These are phyloP conservation scores for Triticum timopheevii DNA, from an alignment of 176 grass and related monocot genomes.

Conservation along the genomic window DNA sequence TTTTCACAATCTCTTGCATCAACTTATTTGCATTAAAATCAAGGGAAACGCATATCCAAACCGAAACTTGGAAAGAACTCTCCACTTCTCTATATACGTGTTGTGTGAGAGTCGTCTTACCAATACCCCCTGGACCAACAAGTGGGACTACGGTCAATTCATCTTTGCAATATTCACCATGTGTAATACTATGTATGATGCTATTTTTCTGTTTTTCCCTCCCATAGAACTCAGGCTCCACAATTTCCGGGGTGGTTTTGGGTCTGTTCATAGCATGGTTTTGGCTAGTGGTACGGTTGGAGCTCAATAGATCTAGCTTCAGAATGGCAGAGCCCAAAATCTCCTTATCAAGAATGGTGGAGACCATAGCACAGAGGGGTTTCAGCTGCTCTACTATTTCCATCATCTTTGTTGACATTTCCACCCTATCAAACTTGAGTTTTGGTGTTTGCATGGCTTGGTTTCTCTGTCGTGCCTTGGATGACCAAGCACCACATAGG, in stretches of 20 bases:
- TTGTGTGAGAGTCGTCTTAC: conserved; percentile 47
- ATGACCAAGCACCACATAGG: neutral
- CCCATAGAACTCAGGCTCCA: conserved; percentile 17
- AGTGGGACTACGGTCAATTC: conserved; percentile 23
- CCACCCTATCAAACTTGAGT: neutral
- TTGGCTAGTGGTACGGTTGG: neutral
- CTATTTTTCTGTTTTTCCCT: neutral
- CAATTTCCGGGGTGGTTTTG: neutral
- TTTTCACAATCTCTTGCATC: neutral
- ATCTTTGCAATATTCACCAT: neutral
- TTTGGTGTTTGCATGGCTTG: neutral
- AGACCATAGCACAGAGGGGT: neutral
- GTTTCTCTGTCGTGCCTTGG: neutral
- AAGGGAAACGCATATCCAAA: conserved; percentile 37
- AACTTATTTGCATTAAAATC: neutral
- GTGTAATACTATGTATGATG: neutral
- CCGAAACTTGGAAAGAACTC: neutral
- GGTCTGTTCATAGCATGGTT: neutral
- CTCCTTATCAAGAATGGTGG: neutral
- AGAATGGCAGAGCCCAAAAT: too few species aligned
- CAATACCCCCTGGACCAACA: conserved; percentile 41
- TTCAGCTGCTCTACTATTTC: neutral
- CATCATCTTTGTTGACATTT: neutral
- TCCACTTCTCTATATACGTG: conserved; percentile 4
- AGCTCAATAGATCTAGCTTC: neutral